Percentiles rank a stretch among this genome's conserved stretches.
These are phyloP conservation scores for Vanderwaltozyma verrucispora DNA, from an alignment of 805 yeast genomes.

Conservation along the genomic window DNA sequence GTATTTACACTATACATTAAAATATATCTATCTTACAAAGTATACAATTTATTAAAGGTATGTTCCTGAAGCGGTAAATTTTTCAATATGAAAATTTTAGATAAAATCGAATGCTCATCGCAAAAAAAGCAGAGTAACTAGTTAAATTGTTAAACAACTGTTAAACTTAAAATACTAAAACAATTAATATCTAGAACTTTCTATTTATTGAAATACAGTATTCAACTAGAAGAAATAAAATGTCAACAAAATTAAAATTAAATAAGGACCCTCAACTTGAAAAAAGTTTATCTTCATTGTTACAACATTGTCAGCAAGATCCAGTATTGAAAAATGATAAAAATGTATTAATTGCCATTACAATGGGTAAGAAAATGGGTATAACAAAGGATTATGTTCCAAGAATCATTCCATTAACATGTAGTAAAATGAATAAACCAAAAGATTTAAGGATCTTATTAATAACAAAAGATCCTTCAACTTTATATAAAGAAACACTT, in stretches of 20 bases:
- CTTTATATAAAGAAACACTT: slow-evolving; percentile 41
- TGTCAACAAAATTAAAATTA: slow-evolving; percentile 6
- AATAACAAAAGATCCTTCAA: slow-evolving; percentile 66
- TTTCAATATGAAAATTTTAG: too few species aligned
- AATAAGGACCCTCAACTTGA: slow-evolving; percentile 3
- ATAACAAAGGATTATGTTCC: slow-evolving; percentile 41
- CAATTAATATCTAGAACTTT: too few species aligned
- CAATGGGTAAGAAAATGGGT: slow-evolving; percentile 35
- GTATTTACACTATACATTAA: too few species aligned
- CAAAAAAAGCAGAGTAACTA: too few species aligned
- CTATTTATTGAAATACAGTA: too few species aligned
- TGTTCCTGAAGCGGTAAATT: too few species aligned
- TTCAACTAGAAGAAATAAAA: slow-evolving; percentile 1
- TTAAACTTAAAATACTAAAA: too few species aligned
- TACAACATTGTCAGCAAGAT: slow-evolving; percentile 25
- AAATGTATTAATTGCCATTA: slow-evolving; percentile 33
- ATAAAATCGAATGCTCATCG: too few species aligned
- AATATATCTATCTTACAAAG: too few species aligned
- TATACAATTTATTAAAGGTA: too few species aligned
- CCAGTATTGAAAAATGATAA: slow-evolving; percentile 19
- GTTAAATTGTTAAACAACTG: too few species aligned
- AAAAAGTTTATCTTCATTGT: slow-evolving; percentile 17
- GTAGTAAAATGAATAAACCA: slow-evolving; percentile 37
- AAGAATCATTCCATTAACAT: slow-evolving; percentile 47
- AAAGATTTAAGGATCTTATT: slow-evolving; percentile 44